phyloP scores from a whole-genome alignment of 768 basidiomycete genomes.

The Trametes meyenii region DNA sequence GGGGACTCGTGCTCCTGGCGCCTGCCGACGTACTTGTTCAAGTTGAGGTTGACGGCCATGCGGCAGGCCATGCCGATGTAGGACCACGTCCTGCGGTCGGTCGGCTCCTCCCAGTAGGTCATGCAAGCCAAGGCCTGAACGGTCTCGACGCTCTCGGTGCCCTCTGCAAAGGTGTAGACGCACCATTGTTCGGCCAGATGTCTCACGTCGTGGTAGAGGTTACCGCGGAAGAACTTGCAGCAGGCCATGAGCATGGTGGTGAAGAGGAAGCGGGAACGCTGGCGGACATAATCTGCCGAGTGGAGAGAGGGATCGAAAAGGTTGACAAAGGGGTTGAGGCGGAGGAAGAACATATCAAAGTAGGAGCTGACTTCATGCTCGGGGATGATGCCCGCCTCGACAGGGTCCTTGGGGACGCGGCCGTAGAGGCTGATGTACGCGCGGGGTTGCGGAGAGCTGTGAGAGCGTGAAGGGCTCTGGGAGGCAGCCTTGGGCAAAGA shows the following conservation, averaged over 20 bases:
- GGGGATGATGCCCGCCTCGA: constrained; percentile 68
- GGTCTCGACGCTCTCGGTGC: constrained; percentile 82
- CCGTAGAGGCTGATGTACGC: constrained; percentile 9
- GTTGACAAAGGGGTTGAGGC: constrained; percentile 88
- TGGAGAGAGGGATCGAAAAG: constrained; percentile 89
- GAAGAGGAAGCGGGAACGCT: constrained; percentile 81
- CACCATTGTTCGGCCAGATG: constrained; percentile 74
- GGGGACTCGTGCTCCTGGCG: constrained; percentile 64
- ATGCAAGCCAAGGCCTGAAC: constrained; percentile 89
- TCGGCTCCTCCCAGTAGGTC: constrained; percentile 88
- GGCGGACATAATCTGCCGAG: constrained; percentile 77
- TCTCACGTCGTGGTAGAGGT: constrained; percentile 66
- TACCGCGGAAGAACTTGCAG: constrained; percentile 80
- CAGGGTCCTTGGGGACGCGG: constrained; percentile 53
- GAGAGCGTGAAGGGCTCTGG: constrained; percentile 21
- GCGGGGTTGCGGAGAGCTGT: constrained; percentile 19
- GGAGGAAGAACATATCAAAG: constrained; percentile 79
- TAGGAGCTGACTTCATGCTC: constrained; percentile 71
- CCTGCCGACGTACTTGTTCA: constrained; percentile 67
- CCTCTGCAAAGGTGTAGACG: constrained; percentile 75
- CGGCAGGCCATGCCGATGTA: constrained; percentile 89
- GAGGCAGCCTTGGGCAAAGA: constrained; percentile 3
- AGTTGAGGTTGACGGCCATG: constrained; percentile 83
- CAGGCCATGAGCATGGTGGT: constrained; percentile 83
- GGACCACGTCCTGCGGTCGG: constrained; percentile 85